Conservation (phyloP, 495 filamentous ascomycete genomes). For the Articulospora tetracladia region DNA sequence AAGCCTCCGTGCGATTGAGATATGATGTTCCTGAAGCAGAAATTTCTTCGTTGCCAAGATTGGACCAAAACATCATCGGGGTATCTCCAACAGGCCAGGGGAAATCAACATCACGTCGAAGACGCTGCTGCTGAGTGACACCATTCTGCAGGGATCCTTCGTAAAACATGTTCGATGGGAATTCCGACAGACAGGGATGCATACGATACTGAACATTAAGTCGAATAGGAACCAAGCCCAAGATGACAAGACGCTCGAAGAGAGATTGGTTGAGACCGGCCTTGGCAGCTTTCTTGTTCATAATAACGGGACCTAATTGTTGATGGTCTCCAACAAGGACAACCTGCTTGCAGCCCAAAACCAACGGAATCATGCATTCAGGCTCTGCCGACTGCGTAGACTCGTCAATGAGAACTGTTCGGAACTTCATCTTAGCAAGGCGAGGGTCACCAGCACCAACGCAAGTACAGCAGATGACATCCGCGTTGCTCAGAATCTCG, state of each 20-base stretch:
- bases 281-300: constrained; percentile 99
- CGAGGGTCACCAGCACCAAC: constrained; percentile 97
- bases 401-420: constrained; percentile 96
- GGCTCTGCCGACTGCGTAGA: constrained; percentile 99
- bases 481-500: constrained; percentile 91
- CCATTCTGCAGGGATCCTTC: constrained; percentile 97
- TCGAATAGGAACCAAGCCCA: constrained; percentile 88
- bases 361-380: constrained; percentile 98
- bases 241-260: constrained; percentile 92
- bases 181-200: constrained; percentile 97
- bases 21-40: constrained; percentile 97
- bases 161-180: constrained; percentile 99
- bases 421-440: constrained; percentile 93
- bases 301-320: constrained; percentile 97
- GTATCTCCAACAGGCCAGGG: constrained; percentile 93
- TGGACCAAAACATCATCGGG: constrained; percentile 99
- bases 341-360: constrained; percentile 96
- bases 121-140: constrained; percentile 81
- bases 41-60: constrained; percentile 95
- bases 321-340: constrained; percentile 98
- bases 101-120: constrained; percentile 94
- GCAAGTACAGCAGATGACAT: constrained; percentile 99
- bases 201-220: constrained; percentile 98
- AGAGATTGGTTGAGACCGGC: constrained; percentile 96
- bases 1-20: constrained; percentile 93